Percentiles rank a stretch among this genome's conserved stretches.
Conservation (phyloP, 129 eudicot species). For the Tagetes erecta region DNA sequence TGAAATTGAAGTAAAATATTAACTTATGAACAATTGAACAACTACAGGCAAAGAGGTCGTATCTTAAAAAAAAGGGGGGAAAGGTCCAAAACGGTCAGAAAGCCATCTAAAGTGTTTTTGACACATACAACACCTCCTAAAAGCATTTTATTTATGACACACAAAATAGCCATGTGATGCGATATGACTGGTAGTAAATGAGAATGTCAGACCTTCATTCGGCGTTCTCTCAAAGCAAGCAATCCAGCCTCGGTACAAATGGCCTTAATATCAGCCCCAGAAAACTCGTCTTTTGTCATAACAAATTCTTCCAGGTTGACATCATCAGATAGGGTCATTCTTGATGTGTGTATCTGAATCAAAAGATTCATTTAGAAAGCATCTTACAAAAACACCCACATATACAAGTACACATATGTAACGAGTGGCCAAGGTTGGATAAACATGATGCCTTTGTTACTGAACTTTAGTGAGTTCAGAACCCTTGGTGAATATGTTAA, state of each 20-base stretch:
- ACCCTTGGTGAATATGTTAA: neutral
- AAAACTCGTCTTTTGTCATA: constrained; percentile 90
- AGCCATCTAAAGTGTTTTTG: too few species aligned
- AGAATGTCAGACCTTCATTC: too few species aligned
- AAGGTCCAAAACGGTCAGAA: too few species aligned
- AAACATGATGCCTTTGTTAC: neutral
- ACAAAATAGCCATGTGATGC: neutral
- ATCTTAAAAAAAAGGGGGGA: too few species aligned
- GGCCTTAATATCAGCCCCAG: constrained; percentile 75
- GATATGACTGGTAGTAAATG: neutral
- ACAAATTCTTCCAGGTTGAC: constrained; percentile 93
- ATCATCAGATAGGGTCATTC: constrained; percentile 92
- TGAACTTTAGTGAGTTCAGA: neutral
- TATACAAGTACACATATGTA: neutral
- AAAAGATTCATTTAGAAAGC: constrained; percentile 6
- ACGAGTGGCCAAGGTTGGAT: neutral
- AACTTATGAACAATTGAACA: too few species aligned
- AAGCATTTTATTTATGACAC: too few species aligned
- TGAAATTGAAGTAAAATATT: too few species aligned
- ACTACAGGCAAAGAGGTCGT: too few species aligned
- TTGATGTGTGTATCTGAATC: constrained; percentile 82
- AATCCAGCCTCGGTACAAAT: too few species aligned
- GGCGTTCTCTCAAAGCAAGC: too few species aligned
- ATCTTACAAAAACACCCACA: neutral
- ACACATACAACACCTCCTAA: neutral